phyloP scores from a whole-genome alignment of 345 rosid genomes.

The Salix arbutifolia region DNA sequence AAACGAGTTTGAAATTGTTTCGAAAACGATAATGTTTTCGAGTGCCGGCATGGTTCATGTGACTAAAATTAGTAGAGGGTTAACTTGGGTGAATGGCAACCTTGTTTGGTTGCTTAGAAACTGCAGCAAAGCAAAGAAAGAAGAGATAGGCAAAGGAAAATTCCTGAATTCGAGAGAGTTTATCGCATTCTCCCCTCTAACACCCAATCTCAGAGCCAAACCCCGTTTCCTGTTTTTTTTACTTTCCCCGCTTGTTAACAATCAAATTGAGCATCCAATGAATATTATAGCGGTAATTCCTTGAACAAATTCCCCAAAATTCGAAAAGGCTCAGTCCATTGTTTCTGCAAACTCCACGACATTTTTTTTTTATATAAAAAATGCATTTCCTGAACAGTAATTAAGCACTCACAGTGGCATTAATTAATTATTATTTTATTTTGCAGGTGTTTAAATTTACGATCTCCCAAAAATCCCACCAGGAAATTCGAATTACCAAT shows the following conservation, averaged over 20 bases:
- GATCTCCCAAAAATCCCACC: not conserved
- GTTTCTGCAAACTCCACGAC: not conserved
- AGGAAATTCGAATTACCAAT: not conserved
- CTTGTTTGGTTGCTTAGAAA: slow-evolving; percentile 1
- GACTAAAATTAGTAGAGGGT: not conserved
- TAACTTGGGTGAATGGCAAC: not conserved
- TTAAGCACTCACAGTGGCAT: not conserved
- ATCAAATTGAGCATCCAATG: not conserved
- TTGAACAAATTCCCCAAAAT: not conserved
- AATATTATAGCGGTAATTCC: not conserved
- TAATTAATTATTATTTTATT: not conserved
- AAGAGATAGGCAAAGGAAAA: not conserved
- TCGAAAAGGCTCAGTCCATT: not conserved
- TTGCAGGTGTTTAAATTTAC: slow-evolving; percentile 12
- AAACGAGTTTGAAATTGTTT: not conserved
- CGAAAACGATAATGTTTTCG: not conserved
- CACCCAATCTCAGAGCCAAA: not conserved
- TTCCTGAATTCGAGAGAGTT: not conserved
- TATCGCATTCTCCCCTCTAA: not conserved
- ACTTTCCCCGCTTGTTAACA: not conserved
- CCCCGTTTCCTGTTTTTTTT: not conserved
- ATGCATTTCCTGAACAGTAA: not conserved
- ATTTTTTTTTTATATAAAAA: too few species aligned
- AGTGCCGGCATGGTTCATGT: not conserved
- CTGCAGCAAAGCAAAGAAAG: not conserved